Evolutionary conservation across 495 filamentous ascomycete genomes (phyloP).

Genomic region (Gamarada debralockiae): DNA sequence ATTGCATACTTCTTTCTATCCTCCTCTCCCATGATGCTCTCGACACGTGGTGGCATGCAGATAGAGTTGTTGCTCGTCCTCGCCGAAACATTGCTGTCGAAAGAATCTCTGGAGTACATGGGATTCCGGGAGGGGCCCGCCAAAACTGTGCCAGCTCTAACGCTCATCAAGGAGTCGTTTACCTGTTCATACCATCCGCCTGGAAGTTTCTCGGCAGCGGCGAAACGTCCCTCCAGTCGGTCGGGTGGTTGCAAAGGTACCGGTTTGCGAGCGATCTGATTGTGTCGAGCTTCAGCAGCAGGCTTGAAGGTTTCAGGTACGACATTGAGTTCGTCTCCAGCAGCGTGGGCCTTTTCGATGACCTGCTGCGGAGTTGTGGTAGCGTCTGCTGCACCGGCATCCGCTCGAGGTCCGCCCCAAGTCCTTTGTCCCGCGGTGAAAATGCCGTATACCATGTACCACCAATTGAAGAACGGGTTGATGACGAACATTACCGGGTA

Average conservation of each 20-base stretch:
- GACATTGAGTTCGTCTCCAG: conserved; percentile 89
- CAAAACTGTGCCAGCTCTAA: conserved; percentile 19
- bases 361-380: conserved; percentile 79
- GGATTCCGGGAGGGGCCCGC: conserved; percentile 37
- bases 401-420: conserved; percentile 93
- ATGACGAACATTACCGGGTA: conserved; percentile 95
- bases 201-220: conserved; percentile 53
- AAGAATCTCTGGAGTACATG: conserved; percentile 59
- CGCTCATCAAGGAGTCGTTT: conserved; percentile 56
- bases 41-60: conserved; percentile 71
- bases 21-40: conserved; percentile 79
- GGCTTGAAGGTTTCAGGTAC: conserved; percentile 86
- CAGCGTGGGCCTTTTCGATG: conserved; percentile 71
- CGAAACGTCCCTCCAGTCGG: conserved; percentile 68
- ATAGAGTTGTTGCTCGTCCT: conserved; percentile 60
- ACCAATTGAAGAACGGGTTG: conserved; percentile 98
- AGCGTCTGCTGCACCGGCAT: conserved; percentile 79
- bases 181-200: conserved; percentile 60
- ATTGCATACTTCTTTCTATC: conserved; percentile 67
- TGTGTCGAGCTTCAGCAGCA: conserved; percentile 50
- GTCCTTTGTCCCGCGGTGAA: conserved; percentile 95
- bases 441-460: conserved; percentile 85
- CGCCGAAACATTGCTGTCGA: conserved; percentile 65
- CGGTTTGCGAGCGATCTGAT: conserved; percentile 25
- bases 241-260: conserved; percentile 67